A percentile compares a stretch with the other conserved stretches of the same genome.
These are phyloP conservation scores for Cyberlindnera veronae DNA, from an alignment of 805 yeast genomes.

Conservation along the genomic window DNA sequence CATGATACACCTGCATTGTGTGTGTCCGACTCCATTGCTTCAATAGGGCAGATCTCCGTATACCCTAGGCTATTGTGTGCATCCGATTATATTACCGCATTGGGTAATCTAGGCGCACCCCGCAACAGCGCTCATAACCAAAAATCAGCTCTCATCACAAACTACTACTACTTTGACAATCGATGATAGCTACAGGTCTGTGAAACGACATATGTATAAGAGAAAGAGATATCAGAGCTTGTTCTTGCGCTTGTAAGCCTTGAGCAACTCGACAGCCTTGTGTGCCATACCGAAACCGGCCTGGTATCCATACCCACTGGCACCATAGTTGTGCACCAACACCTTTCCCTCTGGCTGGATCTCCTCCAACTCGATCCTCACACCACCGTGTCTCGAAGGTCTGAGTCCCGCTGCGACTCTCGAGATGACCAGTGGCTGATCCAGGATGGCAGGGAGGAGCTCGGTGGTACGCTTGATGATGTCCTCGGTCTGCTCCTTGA, in stretches of 20 bases:
- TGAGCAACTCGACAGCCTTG: constrained; percentile 38
- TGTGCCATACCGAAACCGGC: constrained; percentile 61
- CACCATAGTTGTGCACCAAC: constrained; percentile 70
- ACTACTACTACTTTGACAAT: too few relatives aligned
- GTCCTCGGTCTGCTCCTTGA: constrained; percentile 53
- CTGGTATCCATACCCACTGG: constrained; percentile 63
- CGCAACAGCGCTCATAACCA: too few relatives aligned
- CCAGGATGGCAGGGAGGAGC: constrained; percentile 47
- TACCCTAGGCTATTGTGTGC: too few relatives aligned
- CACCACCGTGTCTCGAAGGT: constrained; percentile 76
- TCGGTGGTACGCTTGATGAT: constrained; percentile 56
- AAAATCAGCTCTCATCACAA: too few relatives aligned
- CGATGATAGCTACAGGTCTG: too few relatives aligned
- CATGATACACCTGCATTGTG: too few relatives aligned
- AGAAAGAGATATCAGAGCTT: too few relatives aligned
- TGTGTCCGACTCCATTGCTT: too few relatives aligned
- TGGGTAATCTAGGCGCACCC: too few relatives aligned
- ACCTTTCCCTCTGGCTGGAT: constrained; percentile 36
- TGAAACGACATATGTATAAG: too few relatives aligned
- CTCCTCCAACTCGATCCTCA: constrained; percentile 57
- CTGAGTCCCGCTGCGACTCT: constrained; percentile 72
- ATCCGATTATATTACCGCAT: too few relatives aligned
- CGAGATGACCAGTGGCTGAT: constrained; percentile 46
- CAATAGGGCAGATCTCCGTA: too few relatives aligned
- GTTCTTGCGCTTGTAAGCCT: constrained; percentile 9